phyloP scores from a whole-genome alignment of 2,329 filamentous ascomycete genomes.

The Cordyceps javanica region DNA sequence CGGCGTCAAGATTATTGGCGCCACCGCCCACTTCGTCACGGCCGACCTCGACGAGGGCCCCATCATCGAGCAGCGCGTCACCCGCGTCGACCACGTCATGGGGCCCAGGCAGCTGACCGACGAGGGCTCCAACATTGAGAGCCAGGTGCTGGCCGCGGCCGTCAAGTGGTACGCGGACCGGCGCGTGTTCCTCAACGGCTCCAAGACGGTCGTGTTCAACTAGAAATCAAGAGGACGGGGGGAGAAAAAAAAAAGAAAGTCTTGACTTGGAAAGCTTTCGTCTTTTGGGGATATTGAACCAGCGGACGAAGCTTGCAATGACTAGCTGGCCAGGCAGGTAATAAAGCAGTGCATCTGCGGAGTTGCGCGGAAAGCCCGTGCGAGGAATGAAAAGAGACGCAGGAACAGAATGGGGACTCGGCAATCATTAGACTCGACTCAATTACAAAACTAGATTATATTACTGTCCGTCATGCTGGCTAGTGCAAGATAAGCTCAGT shows the following conservation, averaged over 20 bases:
- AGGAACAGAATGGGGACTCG: too few species aligned
- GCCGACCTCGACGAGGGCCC: slow-evolving; percentile 80
- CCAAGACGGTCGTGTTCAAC: slow-evolving; percentile 73
- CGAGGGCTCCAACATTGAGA: slow-evolving; percentile 79
- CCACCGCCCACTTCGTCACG: slow-evolving; percentile 81
- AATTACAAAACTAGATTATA: too few species aligned
- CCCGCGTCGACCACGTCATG: slow-evolving; percentile 70
- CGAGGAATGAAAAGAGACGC: too few species aligned
- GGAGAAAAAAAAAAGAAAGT: too few species aligned
- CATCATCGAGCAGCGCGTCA: slow-evolving; percentile 80
- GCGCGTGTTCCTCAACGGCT: slow-evolving; percentile 69
- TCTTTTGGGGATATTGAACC: too few species aligned
- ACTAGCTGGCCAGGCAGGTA: too few species aligned
- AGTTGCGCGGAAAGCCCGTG: too few species aligned
- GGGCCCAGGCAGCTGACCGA: slow-evolving; percentile 69
- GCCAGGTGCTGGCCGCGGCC: slow-evolving; percentile 71
- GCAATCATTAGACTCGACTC: too few species aligned
- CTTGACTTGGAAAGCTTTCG: too few species aligned
- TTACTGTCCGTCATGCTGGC: neutral
- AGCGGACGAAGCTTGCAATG: too few species aligned
- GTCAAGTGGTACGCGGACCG: slow-evolving; percentile 81
- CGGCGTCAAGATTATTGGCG: slow-evolving; percentile 83
- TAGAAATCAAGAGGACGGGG: too few species aligned
- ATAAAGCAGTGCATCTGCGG: too few species aligned
- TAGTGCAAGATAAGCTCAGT: neutral